Evolutionary conservation across 257 asterid genomes (phyloP).

Genomic region (Avicennia marina): DNA sequence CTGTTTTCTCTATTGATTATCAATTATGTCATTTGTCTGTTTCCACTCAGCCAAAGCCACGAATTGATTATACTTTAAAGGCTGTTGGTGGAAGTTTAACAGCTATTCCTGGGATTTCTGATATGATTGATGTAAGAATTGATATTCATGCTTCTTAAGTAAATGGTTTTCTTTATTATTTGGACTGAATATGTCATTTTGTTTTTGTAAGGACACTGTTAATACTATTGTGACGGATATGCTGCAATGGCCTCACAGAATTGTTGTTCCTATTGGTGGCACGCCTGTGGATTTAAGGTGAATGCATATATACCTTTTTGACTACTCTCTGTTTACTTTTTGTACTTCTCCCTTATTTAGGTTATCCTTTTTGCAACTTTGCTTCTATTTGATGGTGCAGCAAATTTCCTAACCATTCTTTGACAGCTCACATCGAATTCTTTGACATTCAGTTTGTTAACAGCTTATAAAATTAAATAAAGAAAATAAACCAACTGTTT

Average conservation of each 20-base stretch:
- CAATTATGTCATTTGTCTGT: conserved; percentile 9
- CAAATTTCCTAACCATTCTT: too few relatives aligned
- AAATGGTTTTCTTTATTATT: conserved; percentile 4
- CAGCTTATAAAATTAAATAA: too few relatives aligned
- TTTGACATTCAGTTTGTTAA: too few relatives aligned
- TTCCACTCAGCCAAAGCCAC: conserved; percentile 82
- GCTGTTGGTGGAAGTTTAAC: conserved; percentile 98
- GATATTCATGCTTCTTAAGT: conserved; percentile 3
- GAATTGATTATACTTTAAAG: conserved; percentile 86
- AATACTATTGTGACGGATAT: conserved; percentile 71
- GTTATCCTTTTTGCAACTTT: too few relatives aligned
- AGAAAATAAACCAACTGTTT: too few relatives aligned
- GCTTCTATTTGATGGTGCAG: too few relatives aligned
- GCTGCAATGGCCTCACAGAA: conserved; percentile 99
- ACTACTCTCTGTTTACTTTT: conserved; percentile 5
- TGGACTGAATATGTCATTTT: conserved; percentile 26
- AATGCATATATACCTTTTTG: conserved; percentile 13
- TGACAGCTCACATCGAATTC: too few relatives aligned
- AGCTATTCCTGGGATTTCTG: conserved; percentile 92
- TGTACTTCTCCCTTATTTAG: too few relatives aligned
- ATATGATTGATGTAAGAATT: conserved; percentile 89
- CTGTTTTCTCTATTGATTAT: not conserved
- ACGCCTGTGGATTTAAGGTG: conserved; percentile 77
- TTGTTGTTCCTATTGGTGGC: conserved; percentile 97
- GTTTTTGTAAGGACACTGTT: conserved; percentile 70